Base-by-base conservation (phyloP, 2,329 filamentous ascomycete species). In the Sodiomyces alkalinus region DNA sequence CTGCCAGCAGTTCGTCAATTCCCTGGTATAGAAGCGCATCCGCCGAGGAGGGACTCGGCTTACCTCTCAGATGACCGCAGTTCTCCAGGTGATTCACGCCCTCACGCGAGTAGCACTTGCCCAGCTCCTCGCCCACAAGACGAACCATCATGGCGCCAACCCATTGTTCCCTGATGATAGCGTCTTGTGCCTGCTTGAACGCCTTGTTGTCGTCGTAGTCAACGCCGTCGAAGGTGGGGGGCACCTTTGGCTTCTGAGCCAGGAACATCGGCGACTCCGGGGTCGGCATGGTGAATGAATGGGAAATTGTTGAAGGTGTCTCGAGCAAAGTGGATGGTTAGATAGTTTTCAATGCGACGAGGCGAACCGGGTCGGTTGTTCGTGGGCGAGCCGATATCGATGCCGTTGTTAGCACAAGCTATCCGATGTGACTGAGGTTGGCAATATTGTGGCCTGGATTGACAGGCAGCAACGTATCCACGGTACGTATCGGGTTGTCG, bases 41-140 rank as follows among this genome's bases (percentile, higher is more conserved):
- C 7, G 20, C 20, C 10, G 11, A n/a, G 12, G 23, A 11, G 22
- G 19, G 10, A n/a, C 17, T 25, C 19, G 26, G 30, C 26, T 64
- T 52, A 90, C 81, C 80, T 78, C 81, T 67, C 55, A 87, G 53
- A 45, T 68, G 62, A 40, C 80, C 80, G 54, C 81, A 90, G 60
- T 87, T 90, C 66, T 87, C 81, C 52, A 90, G 56, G 52, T 90
- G 81, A 55, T 90, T 90, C 40, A 86, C 79, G 32, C 81, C 82
- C 57, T 90, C 79, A 41, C 72, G 66, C 55, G 74, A 72, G 57
- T 90, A 90, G 63, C 81, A 90, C 61, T 83, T 87, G 55, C 75
- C 68, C 60, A 90, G 62, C 62, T 90, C 81, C 52, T 87, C 78
- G 39, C 79, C 64, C 31, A 90, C 79, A 38, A 90, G 58, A 36